phyloP scores from a whole-genome alignment of 805 yeast species.

The Candida methanosorbosa region DNA sequence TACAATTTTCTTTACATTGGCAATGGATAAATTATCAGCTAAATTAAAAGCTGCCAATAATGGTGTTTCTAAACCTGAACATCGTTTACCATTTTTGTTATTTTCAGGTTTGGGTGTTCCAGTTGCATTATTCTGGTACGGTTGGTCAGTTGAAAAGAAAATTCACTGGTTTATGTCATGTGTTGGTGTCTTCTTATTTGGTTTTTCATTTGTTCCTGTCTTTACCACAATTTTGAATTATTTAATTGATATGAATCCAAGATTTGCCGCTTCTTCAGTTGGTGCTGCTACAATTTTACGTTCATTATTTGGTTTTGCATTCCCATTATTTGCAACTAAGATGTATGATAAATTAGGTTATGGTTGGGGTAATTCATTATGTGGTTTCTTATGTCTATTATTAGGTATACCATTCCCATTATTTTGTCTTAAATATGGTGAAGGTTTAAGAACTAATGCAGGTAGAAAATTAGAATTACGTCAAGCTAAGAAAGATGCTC shows the following conservation, averaged over 20 bases:
- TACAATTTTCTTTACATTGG: constrained; percentile 27
- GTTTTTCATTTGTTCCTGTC: constrained; percentile 48
- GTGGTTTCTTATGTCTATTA: constrained; percentile 44
- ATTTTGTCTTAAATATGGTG: constrained; percentile 47
- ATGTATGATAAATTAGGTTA: constrained; percentile 49
- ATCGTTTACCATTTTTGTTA: constrained; percentile 29
- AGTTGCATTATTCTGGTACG: constrained; percentile 36
- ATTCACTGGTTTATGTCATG: constrained; percentile 40
- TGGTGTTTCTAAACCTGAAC: constrained; percentile 41
- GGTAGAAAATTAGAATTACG: constrained; percentile 37
- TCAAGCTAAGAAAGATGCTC: constrained; percentile 37
- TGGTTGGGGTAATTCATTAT: constrained; percentile 64
- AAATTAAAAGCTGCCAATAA: constrained; percentile 36
- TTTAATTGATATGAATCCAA: constrained; percentile 59
- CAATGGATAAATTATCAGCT: constrained; percentile 33
- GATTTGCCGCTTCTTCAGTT: constrained; percentile 53
- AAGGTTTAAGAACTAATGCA: constrained; percentile 48
- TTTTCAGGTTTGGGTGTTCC: constrained; percentile 40
- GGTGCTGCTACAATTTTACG: constrained; percentile 61
- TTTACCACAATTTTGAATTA: constrained; percentile 56
- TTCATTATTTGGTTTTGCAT: constrained; percentile 52
- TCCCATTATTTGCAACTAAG: constrained; percentile 51
- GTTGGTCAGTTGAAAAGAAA: constrained; percentile 28
- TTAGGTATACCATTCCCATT: constrained; percentile 61
- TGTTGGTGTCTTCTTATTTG: constrained; percentile 50